Evolutionary conservation across 2,329 filamentous ascomycete species (phyloP).

Genomic region (Botryosphaeria dothidea): DNA sequence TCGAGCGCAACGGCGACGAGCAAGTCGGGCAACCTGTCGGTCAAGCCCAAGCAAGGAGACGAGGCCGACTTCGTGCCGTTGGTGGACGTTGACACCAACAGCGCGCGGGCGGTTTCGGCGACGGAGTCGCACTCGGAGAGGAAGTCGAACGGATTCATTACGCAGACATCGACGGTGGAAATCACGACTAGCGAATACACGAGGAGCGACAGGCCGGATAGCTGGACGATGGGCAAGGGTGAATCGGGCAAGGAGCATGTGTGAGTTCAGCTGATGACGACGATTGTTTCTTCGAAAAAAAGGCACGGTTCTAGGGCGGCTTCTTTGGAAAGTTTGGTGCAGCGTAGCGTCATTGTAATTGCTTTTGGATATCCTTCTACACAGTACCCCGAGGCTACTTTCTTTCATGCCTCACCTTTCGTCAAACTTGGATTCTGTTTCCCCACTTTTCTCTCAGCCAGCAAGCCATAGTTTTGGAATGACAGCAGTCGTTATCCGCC

Average conservation of each 20-base stretch:
- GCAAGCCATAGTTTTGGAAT: background rate
- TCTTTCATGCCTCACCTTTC: background rate
- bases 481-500: background rate
- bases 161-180: conserved; percentile 18
- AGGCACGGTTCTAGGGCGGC: background rate
- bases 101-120: conserved; percentile 9
- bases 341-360: conserved; percentile 14
- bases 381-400: conserved; percentile 4
- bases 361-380: conserved; percentile 1
- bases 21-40: conserved; percentile 18
- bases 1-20: background rate
- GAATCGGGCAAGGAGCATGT: conserved; percentile 22
- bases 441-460: background rate
- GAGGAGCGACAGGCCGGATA: conserved; percentile 13
- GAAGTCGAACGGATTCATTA: conserved; percentile 10
- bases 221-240: conserved; percentile 21
- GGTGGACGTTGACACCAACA: conserved; percentile 25
- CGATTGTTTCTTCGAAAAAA: background rate
- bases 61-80: conserved; percentile 27
- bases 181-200: conserved; percentile 14
- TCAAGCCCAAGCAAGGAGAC: conserved; percentile 25
- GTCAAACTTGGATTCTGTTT: background rate
- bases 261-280: background rate
- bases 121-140: conserved; percentile 15
- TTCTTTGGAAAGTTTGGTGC: background rate